Evolutionary conservation across 2,329 filamentous ascomycete species (phyloP), one percentile per base, ranked within the genome.

Genomic region (Alternaria alternata): DNA sequence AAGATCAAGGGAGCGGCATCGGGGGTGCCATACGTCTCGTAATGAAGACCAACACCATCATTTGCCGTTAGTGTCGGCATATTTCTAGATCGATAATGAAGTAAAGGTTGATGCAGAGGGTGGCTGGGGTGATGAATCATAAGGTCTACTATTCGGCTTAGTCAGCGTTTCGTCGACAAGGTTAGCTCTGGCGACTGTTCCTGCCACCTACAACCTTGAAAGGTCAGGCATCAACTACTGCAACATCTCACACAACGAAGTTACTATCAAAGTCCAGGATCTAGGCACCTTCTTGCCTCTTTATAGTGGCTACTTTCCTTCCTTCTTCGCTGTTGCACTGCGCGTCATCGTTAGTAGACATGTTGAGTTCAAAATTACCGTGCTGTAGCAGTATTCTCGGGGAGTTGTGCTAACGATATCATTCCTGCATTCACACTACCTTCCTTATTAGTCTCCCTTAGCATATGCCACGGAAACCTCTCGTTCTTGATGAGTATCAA

Each of bases 41-140:
- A 71, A 11, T 64, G 26, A 2, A 71, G 39, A 2, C 28, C 22
- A 2, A 68, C 41, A 7, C 59, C 64, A 38, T 71, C 68, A 16
- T 71, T 71, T 7, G 68, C 59, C 43, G 44, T 53, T 11, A 68
- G 44, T 0, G 44, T 49, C 12, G 67, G 64, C 68, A 71, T 71
- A 5, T 4, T 48, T 16, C 2, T 16, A 49, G 14, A 11, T 49
- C 14, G 46, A 38, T 2, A 24, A 18, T 5, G 18, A 12, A 4
- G 18, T 24, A 16, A 24, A 42, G 20, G 39, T 42, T 20, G 24
- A 42, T 11, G 39, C 8, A 38, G 30, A 34, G 8, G 32, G 20
- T 38, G 14, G 1, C 39, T 24, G 1, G 12, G 20, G 39, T 12
- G 20, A 42, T 42, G 39, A 24, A 24, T 42, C 39, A 16, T 42